Conservation (phyloP, 345 rosid species). For the Crucihimalaya himalaica region DNA sequence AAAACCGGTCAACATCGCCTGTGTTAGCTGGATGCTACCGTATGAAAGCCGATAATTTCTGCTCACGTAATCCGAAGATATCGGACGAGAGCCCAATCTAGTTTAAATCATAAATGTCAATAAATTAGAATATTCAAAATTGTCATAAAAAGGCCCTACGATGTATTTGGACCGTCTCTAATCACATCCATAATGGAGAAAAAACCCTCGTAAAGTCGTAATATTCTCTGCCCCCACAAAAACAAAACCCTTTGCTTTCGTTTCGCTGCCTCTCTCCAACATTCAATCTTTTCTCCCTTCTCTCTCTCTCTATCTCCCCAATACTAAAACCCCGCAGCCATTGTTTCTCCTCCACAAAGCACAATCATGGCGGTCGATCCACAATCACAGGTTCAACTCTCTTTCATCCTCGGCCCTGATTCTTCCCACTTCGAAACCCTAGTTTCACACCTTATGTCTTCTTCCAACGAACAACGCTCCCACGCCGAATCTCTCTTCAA, state of each 20-base stretch:
- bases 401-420: constrained; percentile 50
- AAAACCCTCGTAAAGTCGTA: not conserved
- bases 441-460: constrained; percentile 66
- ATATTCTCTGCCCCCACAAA: not conserved
- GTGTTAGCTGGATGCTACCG: too few species aligned
- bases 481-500: constrained; percentile 64
- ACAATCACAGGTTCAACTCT: constrained; percentile 42
- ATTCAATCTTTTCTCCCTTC: not conserved
- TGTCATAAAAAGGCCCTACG: too few species aligned
- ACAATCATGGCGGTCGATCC: constrained; percentile 41
- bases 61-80: too few species aligned
- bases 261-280: not conserved
- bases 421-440: constrained; percentile 62
- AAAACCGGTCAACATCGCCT: too few species aligned
- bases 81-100: too few species aligned
- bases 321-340: constrained; percentile 14
- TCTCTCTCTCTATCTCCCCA: not conserved
- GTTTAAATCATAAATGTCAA: too few species aligned
- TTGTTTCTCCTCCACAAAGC: constrained; percentile 1
- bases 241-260: not conserved
- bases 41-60: too few species aligned
- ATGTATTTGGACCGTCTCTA: too few species aligned
- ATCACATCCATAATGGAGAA: too few species aligned
- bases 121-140: too few species aligned
- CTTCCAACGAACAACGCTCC: constrained; percentile 70